Base-by-base conservation (phyloP, 805 yeast species). In the Ascoidea asiatica region DNA sequence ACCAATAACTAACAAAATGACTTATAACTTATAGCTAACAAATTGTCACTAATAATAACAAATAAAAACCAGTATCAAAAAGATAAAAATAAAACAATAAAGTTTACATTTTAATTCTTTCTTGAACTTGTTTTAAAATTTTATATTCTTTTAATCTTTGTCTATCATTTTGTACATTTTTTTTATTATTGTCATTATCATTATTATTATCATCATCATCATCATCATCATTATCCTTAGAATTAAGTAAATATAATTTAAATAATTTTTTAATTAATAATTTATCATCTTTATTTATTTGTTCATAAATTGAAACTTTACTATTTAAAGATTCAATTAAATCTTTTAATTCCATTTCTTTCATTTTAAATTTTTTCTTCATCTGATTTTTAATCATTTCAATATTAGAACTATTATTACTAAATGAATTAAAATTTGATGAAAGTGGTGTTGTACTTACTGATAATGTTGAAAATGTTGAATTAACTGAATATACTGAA, bases 91-190 rank as follows among this genome's bases (percentile, higher is more conserved):
- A n/a, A n/a, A n/a, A n/a, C n/a, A n/a, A n/a, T n/a, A n/a, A n/a
- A n/a, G 37, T 11, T 36, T 21, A 43, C 39, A 43, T 35, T 36
- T 39, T 44, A 8, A 46, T 38, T 19, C 51, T 38, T 33, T 47
- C 48, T 21, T 47, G 49, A 8, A 48, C 51, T 17, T 46, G 41
- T 33, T 48, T 48, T 20, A 48, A 38, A 17, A 48, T 48, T 29
- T 44, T 48, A 18, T 43, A 45, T 35, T 48, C 50, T 23, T 37
- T 45, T 22, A 38, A 43, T 33, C 40, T 44, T 22, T 46, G 18
- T 37, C 43, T 48, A 3, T 41, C 43, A 15, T 5, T 36, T 17
- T 38, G 7, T 20, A 37, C 43, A 5, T 11, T 40, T 37, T 44
- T 46, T 5, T 36, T 40, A 13, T 13, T 13, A 13, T 19, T 37